Evolutionary conservation across 257 asterid genomes (phyloP).

Genomic region (Solanum medicagineum): DNA sequence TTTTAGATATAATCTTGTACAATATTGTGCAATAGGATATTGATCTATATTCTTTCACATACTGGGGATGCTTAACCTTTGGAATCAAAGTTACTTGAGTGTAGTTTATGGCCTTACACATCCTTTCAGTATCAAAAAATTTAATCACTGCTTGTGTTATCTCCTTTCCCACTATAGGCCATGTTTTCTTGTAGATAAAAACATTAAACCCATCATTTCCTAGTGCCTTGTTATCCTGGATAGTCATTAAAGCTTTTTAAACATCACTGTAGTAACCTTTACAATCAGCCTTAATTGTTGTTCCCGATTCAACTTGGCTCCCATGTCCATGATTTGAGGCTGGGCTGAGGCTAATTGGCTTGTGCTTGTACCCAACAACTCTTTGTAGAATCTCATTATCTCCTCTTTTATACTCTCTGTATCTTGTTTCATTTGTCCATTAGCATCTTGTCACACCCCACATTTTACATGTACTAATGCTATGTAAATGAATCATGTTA

Average conservation of each 20-base stretch:
- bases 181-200: background rate
- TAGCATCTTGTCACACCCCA: too few relatives aligned
- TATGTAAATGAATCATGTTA: too few relatives aligned
- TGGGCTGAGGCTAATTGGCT: background rate
- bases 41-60: background rate
- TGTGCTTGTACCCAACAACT: background rate
- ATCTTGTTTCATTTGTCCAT: background rate
- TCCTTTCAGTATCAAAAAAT: background rate
- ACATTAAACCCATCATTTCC: background rate
- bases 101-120: background rate
- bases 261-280: background rate
- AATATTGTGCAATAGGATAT: background rate
- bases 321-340: background rate
- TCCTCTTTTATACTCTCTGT: background rate
- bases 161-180: background rate
- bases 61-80: background rate
- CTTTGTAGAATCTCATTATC: background rate
- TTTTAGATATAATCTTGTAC: background rate
- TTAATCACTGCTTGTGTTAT: background rate
- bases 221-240: background rate
- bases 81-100: background rate
- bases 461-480: too few relatives aligned
- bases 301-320: background rate
- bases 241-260: background rate
- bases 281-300: background rate